Base-by-base conservation (phyloP, 1,284 basidiomycete genomes). In the Ustilago vetiveriae region DNA sequence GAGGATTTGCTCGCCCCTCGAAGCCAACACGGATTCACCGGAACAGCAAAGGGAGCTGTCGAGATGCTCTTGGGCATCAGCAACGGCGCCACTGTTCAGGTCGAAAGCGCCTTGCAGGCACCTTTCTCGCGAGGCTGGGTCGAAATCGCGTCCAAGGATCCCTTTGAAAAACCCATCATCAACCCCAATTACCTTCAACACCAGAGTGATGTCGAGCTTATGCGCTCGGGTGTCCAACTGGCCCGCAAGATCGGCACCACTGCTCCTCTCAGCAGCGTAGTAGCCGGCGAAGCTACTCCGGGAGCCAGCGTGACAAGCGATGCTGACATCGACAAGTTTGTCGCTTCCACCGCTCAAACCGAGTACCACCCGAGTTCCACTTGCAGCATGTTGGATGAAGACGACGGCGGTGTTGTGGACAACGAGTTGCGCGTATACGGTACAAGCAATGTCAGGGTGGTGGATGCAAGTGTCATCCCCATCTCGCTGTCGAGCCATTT, bases 331-430 rank as follows among this genome's bases (percentile, higher is more conserved):
- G 76, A 78, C 49, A 41, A 62, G 48, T 76, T 48, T 30, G 53
- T 75, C 38, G 65, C 67, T n/a, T 21, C 42, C 9, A 44, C 36
- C 6, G 70, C 45, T 17, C 41, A 44, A 6, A 77, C 76, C 11
- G 74, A 75, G 55, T 79, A 73, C 59, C 75, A 77, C 82, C 88
- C 88, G 1, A 84, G 85, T 23, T 86, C 86, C 53, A 86, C 88
- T 14, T 87, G 86, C 75, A 84, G 87, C 7, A 89, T 90, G 88
- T 82, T 89, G 37, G 88, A 88, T 5, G 82, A 84, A 65, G 82
- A 83, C 17, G 80, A 84, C 49, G 89, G 89, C 38, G 89, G 88
- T 58, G 89, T 90, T 37, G 88, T 90, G 37, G 87, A 88, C 76
- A 83, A 86, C 22, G 83, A 87, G 44, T 82, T 90, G 37, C 83